Evolutionary conservation across 73 alveolate species (phyloP), one percentile per base, ranked within the genome.

Genomic region (Breviolum minutum): DNA sequence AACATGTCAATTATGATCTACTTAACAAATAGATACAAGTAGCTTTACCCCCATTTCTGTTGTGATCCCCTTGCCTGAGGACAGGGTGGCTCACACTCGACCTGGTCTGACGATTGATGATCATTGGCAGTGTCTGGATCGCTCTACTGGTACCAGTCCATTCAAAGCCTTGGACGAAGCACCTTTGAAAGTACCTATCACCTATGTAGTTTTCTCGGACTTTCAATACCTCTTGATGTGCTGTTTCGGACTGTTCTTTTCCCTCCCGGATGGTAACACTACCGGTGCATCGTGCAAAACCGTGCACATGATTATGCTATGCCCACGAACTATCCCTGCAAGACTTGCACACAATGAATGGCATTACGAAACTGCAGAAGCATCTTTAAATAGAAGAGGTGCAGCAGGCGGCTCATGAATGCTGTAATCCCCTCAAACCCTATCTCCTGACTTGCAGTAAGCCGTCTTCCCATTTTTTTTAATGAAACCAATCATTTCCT

Each of bases 11-110:
- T 30, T 20, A 70, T 9, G 29, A 20, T 40, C 54, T 40, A 40
- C 54, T 40, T 40, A 40, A 40, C 54, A 40, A 40, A 40, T 40
- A 40, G 54, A 40, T 40, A 40, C 54, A 40, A 40, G 3, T 40
- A 40, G 54, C 54, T 3, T 40, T 40, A 40, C 54, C 54, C 54
- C 3, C 54, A 40, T 40, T 40, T 40, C 54, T 40, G 54, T 4
- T 40, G 40, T 16, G 32, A 71, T 20, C 81, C 11, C 63, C 27
- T 60, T 13, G 77, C 94, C 94, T 85, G 94, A 26, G 94, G 94
- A 13, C 19, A 22, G 48, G 94, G 94, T 11, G 94, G 94, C 79
- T 85, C 79, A 27, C 94, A 85, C 63, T 85, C 79, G 79, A 85
- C 94, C 94, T 82, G 54, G 61, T 20, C n/a, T 68, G 77, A 22